A percentile compares a stretch with the other conserved stretches of the same genome.
Evolutionary conservation across 805 yeast species (phyloP).

Genomic region (Myxozyma geophila): DNA sequence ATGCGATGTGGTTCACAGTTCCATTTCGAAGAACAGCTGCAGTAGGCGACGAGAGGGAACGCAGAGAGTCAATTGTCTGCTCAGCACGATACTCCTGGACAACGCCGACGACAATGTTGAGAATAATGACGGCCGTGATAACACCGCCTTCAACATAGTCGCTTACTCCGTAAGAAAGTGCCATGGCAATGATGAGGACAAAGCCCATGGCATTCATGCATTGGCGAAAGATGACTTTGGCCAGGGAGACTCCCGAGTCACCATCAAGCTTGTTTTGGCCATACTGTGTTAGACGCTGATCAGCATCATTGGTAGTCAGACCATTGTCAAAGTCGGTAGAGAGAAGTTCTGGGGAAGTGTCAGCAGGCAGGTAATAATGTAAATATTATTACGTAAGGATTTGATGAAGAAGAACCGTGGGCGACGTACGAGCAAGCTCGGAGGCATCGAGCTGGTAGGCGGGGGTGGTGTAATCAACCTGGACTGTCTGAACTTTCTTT

Average conservation of each 20-base stretch:
- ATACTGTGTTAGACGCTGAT: conserved; percentile 42
- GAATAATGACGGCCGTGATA: conserved; percentile 65
- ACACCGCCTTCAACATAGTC: conserved; percentile 88
- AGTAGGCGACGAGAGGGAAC: conserved; percentile 68
- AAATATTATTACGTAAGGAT: background rate
- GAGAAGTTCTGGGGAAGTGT: conserved; percentile 38
- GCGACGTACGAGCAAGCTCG: conserved; percentile 24
- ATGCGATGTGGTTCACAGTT: conserved; percentile 58
- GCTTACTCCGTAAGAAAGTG: conserved; percentile 69
- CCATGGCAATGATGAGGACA: conserved; percentile 47
- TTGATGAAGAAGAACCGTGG: background rate
- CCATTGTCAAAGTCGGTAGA: conserved; percentile 57
- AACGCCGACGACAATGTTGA: conserved; percentile 70
- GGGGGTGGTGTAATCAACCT: conserved; percentile 13
- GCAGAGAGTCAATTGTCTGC: conserved; percentile 75
- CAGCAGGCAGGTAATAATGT: background rate
- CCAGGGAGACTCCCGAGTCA: conserved; percentile 58
- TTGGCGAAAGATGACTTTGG: conserved; percentile 65
- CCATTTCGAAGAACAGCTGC: conserved; percentile 71
- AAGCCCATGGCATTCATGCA: conserved; percentile 78
- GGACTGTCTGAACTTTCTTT: conserved; percentile 2
- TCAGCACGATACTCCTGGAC: conserved; percentile 76
- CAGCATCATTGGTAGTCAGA: conserved; percentile 48
- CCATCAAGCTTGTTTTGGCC: conserved; percentile 70
- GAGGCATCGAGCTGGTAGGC: conserved; percentile 17